These are phyloP conservation scores for Rusavskia elegans DNA, from an alignment of 495 filamentous ascomycete genomes.

Conservation along the genomic window DNA sequence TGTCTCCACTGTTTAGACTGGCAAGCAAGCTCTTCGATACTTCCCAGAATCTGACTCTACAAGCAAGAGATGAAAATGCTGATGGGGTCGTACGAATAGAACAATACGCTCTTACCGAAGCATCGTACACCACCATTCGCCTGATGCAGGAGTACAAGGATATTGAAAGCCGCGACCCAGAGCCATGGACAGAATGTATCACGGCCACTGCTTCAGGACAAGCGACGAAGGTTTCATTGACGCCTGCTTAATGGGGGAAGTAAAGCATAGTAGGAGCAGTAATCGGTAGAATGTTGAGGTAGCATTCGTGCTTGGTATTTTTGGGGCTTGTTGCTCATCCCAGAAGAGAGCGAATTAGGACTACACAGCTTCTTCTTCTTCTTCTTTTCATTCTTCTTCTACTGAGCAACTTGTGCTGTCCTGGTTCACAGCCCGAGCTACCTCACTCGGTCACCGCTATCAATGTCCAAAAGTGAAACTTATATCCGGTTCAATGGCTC, in stretches of 20 bases:
- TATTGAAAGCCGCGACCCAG: constrained; percentile 18
- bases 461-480: too few relatives aligned
- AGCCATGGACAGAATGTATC: constrained; percentile 8
- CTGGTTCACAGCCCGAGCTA: too few relatives aligned
- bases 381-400: too few relatives aligned
- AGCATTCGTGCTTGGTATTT: background rate
- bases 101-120: constrained; percentile 69
- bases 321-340: too few relatives aligned
- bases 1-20: background rate
- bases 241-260: constrained; percentile 3
- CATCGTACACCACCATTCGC: constrained; percentile 54
- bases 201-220: constrained; percentile 4
- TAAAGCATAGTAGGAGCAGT: background rate
- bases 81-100: constrained; percentile 18
- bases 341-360: too few relatives aligned
- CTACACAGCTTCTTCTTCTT: too few relatives aligned
- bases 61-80: background rate
- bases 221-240: constrained; percentile 8
- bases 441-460: too few relatives aligned
- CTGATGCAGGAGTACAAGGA: constrained; percentile 54
- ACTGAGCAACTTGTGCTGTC: too few relatives aligned
- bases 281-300: background rate
- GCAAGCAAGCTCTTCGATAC: background rate
- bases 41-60: background rate
- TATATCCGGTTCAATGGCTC: too few relatives aligned